Base-by-base conservation (phyloP, 768 basidiomycete species). In the Hortiboletus flavorubellus region DNA sequence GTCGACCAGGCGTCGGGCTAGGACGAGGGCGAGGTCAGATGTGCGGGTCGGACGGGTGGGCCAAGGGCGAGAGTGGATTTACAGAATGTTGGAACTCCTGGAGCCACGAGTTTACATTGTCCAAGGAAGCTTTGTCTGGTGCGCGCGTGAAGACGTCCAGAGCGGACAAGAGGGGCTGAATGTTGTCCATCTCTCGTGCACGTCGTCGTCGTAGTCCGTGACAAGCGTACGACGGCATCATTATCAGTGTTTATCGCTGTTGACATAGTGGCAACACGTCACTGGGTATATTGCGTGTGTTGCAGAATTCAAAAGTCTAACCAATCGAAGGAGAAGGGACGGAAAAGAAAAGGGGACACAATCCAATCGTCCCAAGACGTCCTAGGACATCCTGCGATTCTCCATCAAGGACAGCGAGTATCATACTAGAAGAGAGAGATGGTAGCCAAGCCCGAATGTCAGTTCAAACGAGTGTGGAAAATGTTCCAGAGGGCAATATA, bases 11-110 rank as follows among this genome's bases (percentile, higher is more conserved):
- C 95, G 73, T 97, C 93, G 72, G 85, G 81, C 97, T 99, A 82
- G 74, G 78, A 79, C 78, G 75, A 78, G 76, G 75, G 74, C 73
- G 78, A 70, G 71, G 83, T 89, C 79, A 88, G 86, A 86, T 78
- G 79, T 73, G 78, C 78, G 64, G 77, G 75, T 73, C 78, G 73
- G 78, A 80, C 77, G 68, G 62, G 53, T 61, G 68, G 69, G 66
- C 84, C 81, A 83, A 74, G 83, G 80, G 82, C 79, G 84, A 85
- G 84, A 84, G 75, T 77, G 77, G 79, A 89, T 85, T 89, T 86
- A 98, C 96, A 79, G 93, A 95, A 80, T 98, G 95, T 78, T 99
- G 96, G 72, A 98, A 99, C 73, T 95, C 93, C 77, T 94, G 89
- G 59, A 99, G 86, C 94, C 94, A 98, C 62, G 84, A 75, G 76